Conservation (phyloP, 164 flowering plant genomes). For the Vitis rupestris region DNA sequence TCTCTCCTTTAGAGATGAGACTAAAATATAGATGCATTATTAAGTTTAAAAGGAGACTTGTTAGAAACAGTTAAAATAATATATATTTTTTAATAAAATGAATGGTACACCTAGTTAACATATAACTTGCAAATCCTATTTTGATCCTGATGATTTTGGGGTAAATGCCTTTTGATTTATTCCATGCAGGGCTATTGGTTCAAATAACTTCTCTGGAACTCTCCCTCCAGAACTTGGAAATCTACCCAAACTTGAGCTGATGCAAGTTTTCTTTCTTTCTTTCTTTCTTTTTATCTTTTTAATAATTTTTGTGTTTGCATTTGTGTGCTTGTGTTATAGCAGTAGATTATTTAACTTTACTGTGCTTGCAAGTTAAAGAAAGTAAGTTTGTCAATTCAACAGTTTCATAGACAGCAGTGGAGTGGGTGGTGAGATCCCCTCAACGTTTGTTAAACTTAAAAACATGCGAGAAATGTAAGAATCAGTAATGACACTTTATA, state of each 20-base stretch:
- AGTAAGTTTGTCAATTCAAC: background rate
- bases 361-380: too few relatives aligned
- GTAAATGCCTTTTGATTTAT: background rate
- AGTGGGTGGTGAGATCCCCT: constrained; percentile 41
- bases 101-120: too few relatives aligned
- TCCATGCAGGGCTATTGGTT: constrained; percentile 1
- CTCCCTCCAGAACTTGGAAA: constrained; percentile 14
- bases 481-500: background rate
- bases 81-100: too few relatives aligned
- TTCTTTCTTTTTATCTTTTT: too few relatives aligned
- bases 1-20: too few relatives aligned
- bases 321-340: too few relatives aligned
- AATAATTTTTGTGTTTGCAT: background rate
- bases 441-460: constrained; percentile 27
- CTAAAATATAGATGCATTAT: too few relatives aligned
- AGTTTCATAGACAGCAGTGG: constrained; percentile 43
- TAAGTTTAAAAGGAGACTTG: too few relatives aligned
- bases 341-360: too few relatives aligned
- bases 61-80: too few relatives aligned
- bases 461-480: constrained; percentile 33
- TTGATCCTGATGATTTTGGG: too few relatives aligned
- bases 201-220: constrained; percentile 8
- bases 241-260: constrained; percentile 7
- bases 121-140: too few relatives aligned
- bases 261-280: constrained; percentile 3